A percentile compares a stretch with the other conserved stretches of the same genome.
Conservation (phyloP, 768 basidiomycete species). For the Gloeophyllum trabeum region DNA sequence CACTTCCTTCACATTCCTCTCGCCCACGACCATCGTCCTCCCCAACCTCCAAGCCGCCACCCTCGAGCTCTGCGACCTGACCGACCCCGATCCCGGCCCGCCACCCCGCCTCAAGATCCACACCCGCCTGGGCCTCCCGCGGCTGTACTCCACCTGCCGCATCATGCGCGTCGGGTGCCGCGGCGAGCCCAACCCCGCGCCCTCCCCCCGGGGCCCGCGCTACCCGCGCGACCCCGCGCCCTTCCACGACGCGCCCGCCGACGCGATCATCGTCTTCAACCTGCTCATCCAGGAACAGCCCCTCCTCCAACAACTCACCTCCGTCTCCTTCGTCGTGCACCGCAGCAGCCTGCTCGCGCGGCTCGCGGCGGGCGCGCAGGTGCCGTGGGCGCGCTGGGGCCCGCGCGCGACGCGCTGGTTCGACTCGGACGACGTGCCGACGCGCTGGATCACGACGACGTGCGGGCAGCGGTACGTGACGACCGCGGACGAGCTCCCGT, state of each 20-base stretch:
- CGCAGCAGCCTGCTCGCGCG: neutral
- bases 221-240: conserved; percentile 4
- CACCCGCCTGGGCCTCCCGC: neutral
- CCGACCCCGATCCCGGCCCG: neutral
- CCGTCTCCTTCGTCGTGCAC: conserved; percentile 3
- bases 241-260: conserved; percentile 11
- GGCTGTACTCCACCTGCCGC: neutral
- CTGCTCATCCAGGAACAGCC: conserved; percentile 6
- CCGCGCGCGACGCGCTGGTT: conserved; percentile 13
- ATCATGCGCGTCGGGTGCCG: neutral
- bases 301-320: neutral
- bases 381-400: conserved; percentile 16
- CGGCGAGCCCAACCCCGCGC: conserved; percentile 2
- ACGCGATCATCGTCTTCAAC: conserved; percentile 15
- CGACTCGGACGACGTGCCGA: conserved; percentile 9
- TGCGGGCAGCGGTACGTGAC: conserved; percentile 17
- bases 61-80: conserved; percentile 10
- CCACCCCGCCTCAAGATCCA: neutral
- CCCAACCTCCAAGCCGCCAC: conserved; percentile 11
- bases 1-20: conserved; percentile 15
- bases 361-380: neutral
- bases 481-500: conserved; percentile 1
- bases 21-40: conserved; percentile 13
- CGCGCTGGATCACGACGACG: conserved; percentile 20
- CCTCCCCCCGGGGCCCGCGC: neutral